These are phyloP conservation scores for Polyporus tsugae DNA, from an alignment of 1,284 basidiomycete genomes.

Conservation along the genomic window DNA sequence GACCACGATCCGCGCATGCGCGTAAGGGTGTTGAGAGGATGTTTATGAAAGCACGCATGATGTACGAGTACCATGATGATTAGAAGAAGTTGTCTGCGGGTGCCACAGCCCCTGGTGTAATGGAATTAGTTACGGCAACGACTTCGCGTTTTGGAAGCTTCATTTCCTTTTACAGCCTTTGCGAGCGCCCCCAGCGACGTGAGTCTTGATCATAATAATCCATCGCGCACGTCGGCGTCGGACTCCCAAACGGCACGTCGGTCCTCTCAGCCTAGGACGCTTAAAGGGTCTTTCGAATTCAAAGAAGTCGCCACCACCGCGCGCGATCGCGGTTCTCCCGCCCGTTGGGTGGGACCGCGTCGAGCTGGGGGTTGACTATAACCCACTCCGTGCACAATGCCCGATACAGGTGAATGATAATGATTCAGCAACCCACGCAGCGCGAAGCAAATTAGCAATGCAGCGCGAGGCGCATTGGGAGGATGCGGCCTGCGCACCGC, in stretches of 20 bases:
- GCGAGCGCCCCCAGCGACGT: constrained; percentile 9
- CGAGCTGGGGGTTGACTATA: background rate
- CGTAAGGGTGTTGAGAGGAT: constrained; percentile 19
- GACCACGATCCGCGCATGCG: constrained; percentile 13
- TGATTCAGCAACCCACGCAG: background rate
- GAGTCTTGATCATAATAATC: constrained; percentile 16
- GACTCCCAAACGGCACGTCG: constrained; percentile 1
- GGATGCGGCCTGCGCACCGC: background rate
- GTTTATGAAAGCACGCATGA: background rate
- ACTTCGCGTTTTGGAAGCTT: constrained; percentile 11
- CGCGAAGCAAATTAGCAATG: background rate
- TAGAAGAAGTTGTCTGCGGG: constrained; percentile 12
- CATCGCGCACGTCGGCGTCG: background rate
- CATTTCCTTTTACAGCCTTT: constrained; percentile 29
- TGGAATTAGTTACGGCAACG: background rate
- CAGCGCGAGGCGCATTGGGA: background rate
- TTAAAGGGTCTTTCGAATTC: background rate
- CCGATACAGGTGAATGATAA: background rate
- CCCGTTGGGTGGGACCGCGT: background rate
- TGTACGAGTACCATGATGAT: constrained; percentile 5
- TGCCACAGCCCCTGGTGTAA: constrained; percentile 20
- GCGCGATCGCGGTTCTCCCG: constrained; percentile 2
- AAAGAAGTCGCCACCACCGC: constrained; percentile 7
- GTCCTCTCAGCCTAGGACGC: background rate
- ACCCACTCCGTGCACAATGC: background rate